A percentile compares a stretch with the other conserved stretches of the same genome.
Conservation (phyloP, 805 yeast species). For the Spathaspora arborariae region DNA sequence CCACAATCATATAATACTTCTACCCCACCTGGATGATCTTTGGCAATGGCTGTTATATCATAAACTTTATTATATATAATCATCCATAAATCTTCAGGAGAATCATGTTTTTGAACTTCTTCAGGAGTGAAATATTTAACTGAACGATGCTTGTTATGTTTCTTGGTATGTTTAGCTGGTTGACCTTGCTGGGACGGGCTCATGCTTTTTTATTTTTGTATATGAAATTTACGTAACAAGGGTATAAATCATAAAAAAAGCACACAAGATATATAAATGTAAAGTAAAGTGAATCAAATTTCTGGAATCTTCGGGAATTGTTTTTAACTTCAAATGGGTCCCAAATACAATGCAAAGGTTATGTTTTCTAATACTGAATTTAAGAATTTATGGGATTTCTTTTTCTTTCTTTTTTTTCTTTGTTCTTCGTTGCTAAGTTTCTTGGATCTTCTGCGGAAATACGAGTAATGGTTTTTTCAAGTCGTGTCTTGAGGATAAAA, state of each 20-base stretch:
- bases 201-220: background rate
- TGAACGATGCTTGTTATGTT: background rate
- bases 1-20: constrained; percentile 78
- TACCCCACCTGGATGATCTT: constrained; percentile 75
- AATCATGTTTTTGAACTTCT: constrained; percentile 69
- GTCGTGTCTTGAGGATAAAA: background rate
- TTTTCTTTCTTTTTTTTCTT: background rate
- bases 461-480: background rate
- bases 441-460: background rate
- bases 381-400: background rate
- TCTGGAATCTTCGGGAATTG: too few species aligned
- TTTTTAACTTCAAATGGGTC: too few species aligned
- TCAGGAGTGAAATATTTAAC: constrained; percentile 15
- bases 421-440: too few species aligned
- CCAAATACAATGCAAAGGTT: background rate
- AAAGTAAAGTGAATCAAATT: too few species aligned
- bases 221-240: background rate
- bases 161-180: background rate
- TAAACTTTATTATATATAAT: constrained; percentile 77
- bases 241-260: too few species aligned
- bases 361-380: background rate
- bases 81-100: constrained; percentile 82
- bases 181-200: background rate
- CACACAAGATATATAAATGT: too few species aligned
- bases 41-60: constrained; percentile 66